A percentile compares a stretch with the other conserved stretches of the same genome.
Conservation (phyloP, 306 rosid species). For the Gynostemma pentaphyllum region DNA sequence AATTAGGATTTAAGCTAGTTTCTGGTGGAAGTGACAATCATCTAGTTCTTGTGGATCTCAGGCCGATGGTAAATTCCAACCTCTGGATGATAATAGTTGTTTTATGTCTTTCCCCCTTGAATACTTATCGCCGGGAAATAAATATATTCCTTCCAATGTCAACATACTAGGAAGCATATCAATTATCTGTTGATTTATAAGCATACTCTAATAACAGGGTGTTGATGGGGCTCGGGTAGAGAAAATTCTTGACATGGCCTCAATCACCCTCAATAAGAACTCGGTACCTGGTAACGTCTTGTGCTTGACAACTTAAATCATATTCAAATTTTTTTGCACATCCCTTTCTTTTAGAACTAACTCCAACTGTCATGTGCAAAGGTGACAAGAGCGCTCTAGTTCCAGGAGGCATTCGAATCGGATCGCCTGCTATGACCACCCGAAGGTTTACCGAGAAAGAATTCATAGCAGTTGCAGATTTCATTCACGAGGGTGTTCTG, state of each 20-base stretch:
- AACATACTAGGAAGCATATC: not conserved
- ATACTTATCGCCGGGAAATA: no score
- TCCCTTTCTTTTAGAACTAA: no score
- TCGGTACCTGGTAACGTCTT: conserved; percentile 64
- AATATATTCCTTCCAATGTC: no score
- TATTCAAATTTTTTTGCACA: not conserved
- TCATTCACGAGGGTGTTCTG: conserved; percentile 77
- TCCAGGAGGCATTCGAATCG: conserved; percentile 95
- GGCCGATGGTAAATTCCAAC: conserved; percentile 64
- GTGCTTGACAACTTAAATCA: not conserved
- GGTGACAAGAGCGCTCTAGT: conserved; percentile 89
- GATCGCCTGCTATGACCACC: conserved; percentile 95
- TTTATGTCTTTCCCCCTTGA: no score
- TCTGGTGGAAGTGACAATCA: conserved; percentile 97
- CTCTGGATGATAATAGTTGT: not conserved
- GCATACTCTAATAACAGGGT: conserved; percentile 31
- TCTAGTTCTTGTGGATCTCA: conserved; percentile 81
- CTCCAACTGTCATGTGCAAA: conserved; percentile 6
- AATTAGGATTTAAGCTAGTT: conserved; percentile 70
- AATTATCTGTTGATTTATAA: not conserved
- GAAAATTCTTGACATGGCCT: conserved; percentile 92
- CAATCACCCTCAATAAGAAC: conserved; percentile 85
- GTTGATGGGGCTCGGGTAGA: conserved; percentile 92
- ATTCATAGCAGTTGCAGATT: conserved; percentile 52
- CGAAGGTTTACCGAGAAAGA: conserved; percentile 74